These are phyloP conservation scores for Coffea canephora DNA, from an alignment of 257 asterid genomes.

Conservation along the genomic window DNA sequence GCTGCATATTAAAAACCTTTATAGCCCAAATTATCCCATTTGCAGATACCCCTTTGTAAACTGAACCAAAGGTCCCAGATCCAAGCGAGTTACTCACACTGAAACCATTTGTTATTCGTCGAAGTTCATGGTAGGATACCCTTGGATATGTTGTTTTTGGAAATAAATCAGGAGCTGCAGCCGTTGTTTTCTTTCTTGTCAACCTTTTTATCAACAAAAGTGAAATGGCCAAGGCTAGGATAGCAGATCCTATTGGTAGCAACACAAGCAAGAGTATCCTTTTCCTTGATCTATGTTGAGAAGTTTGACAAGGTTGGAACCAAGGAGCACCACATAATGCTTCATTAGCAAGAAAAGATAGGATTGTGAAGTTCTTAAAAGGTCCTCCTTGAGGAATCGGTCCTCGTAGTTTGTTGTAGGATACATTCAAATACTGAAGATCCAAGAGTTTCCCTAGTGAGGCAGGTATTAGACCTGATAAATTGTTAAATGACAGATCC, in stretches of 20 bases:
- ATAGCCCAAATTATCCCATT: background rate
- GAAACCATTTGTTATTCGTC: background rate
- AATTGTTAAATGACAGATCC: background rate
- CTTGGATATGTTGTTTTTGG: background rate
- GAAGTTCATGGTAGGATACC: background rate
- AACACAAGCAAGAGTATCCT: background rate
- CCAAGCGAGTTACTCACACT: background rate
- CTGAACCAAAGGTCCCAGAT: background rate
- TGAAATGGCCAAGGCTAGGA: background rate
- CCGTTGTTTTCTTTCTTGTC: background rate
- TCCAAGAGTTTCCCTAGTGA: background rate
- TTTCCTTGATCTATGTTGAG: background rate
- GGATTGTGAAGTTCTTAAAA: background rate
- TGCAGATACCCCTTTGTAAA: background rate
- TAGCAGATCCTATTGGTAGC: background rate
- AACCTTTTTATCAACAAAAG: background rate
- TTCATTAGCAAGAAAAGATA: background rate
- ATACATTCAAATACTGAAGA: background rate
- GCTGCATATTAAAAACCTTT: background rate
- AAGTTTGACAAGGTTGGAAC: background rate
- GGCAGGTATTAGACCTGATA: background rate
- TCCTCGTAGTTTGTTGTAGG: background rate
- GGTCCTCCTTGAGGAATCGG: background rate
- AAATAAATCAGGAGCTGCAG: background rate
- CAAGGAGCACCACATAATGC: background rate